Evolutionary conservation across 306 rosid species (phyloP).

Genomic region (Ziziphus jujuba): DNA sequence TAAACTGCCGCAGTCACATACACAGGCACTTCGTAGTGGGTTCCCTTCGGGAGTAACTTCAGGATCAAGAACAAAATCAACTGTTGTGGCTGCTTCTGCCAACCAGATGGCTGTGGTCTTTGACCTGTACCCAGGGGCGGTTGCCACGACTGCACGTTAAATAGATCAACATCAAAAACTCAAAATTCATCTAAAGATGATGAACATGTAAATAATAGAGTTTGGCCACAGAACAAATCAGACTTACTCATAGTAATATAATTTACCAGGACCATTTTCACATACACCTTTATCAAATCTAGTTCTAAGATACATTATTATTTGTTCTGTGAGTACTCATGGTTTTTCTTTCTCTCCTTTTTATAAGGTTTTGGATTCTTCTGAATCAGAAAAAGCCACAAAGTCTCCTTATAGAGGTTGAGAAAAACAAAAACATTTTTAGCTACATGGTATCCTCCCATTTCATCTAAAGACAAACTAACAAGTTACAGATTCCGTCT

Average conservation of each 20-base stretch:
- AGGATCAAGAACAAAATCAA: conserved; percentile 88
- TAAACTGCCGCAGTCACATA: conserved; percentile 49
- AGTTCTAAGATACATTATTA: not conserved
- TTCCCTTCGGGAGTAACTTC: conserved; percentile 40
- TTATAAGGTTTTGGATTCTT: too few species aligned
- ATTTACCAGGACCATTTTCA: not conserved
- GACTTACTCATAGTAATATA: not conserved
- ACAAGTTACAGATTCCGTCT: too few species aligned
- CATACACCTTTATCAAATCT: too few species aligned
- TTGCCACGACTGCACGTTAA: conserved; percentile 56
- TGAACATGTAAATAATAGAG: not conserved
- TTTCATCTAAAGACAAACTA: too few species aligned
- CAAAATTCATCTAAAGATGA: not conserved
- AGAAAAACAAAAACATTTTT: too few species aligned
- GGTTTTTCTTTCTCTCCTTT: too few species aligned
- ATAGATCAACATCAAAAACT: conserved; percentile 20
- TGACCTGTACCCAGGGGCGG: conserved; percentile 70
- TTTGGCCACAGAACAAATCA: too few species aligned
- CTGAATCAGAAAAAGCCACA: too few species aligned
- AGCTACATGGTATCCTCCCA: too few species aligned
- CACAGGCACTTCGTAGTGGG: conserved; percentile 42
- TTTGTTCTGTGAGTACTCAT: not conserved
- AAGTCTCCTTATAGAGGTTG: too few species aligned
- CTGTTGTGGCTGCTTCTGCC: conserved; percentile 56
- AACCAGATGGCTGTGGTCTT: conserved; percentile 75